Base-by-base conservation (phyloP, 441 rosid genomes). In the Gossypium lobatum region DNA sequence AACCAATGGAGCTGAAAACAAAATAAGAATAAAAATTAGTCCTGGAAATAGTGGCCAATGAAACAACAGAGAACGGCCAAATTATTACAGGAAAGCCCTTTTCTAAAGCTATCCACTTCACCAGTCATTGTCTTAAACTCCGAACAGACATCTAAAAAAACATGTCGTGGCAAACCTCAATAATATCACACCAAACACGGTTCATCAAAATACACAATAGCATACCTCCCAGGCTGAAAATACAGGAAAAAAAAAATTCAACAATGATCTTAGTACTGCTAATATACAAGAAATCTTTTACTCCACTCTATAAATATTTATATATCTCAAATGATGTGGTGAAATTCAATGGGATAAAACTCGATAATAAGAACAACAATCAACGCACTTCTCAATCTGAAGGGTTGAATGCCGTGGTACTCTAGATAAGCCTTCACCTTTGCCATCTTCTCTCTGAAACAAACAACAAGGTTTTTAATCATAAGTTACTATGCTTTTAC, bases 371-470 rank as follows among this genome's bases (percentile, higher is more conserved):
- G 75, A 74, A 64, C 76, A 50, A 61, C 72, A 66, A 53, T 61
- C 59, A 59, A n/a, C 57, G 61, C 16, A 7, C 42, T 50, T 76
- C 58, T 68, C 73, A 71, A 53, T 53, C 70, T 70, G 72, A 52
- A 68, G 17, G 60, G 76, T 70, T 45, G 31, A 66, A 31, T 45
- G 71, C 46, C 34, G 57, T 11, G 31, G 54, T 6, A 8, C 50
- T 20, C 67, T 20, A 63, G 25, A 14, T 21, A 61, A 37, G 60
- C 75, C 73, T 71, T 94, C 89, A 95, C 83, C 97, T 89, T 81
- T 86, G 93, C 99, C 99, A 95, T 75, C 91, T 28, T 28, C 92
- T 86, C 80, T 89, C 99, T 95, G 95, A 75, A 79, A 77, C 76
- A 80, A 77, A 53, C 26, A 73, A 14, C 59, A 65, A 21, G 34